Evolutionary conservation across 2,329 filamentous ascomycete species (phyloP).

Genomic region (Tolypocladium ovalisporum): DNA sequence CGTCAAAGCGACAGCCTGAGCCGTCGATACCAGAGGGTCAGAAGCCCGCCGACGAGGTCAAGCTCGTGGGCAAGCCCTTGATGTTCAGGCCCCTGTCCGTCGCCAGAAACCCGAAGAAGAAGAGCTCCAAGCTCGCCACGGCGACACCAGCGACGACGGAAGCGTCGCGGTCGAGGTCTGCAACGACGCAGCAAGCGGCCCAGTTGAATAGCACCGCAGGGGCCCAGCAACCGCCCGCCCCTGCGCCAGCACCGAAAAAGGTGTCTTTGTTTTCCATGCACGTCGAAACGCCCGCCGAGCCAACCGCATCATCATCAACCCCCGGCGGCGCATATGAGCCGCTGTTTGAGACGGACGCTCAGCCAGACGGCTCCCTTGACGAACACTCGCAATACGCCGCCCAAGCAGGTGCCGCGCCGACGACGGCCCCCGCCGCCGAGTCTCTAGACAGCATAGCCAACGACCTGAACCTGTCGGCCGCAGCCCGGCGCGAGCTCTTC

Average conservation of each 20-base stretch:
- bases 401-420: conserved; percentile 14
- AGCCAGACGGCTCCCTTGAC: conserved; percentile 12
- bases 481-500: conserved; percentile 74
- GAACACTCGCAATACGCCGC: conserved; percentile 18
- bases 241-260: conserved; percentile 32
- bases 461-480: conserved; percentile 67
- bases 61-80: conserved; percentile 66
- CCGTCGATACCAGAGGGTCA: conserved; percentile 44
- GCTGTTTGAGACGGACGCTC: conserved; percentile 28
- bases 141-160: conserved; percentile 5
- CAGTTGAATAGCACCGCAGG: conserved; percentile 7
- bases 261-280: conserved; percentile 61
- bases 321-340: conserved; percentile 35
- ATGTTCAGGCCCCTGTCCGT: conserved; percentile 89
- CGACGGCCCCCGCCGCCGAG: conserved; percentile 24
- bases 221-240: conserved; percentile 1
- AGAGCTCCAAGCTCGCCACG: conserved; percentile 26
- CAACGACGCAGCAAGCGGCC: background rate
- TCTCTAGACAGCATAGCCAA: conserved; percentile 62
- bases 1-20: conserved; percentile 28
- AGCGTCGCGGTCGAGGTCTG: conserved; percentile 3
- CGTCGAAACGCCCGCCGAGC: conserved; percentile 23
- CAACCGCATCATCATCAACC: conserved; percentile 8
- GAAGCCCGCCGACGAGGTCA: conserved; percentile 51
- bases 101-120: conserved; percentile 61